phyloP scores from a whole-genome alignment of 2,329 filamentous ascomycete genomes.

The Verticillium isaacii region DNA sequence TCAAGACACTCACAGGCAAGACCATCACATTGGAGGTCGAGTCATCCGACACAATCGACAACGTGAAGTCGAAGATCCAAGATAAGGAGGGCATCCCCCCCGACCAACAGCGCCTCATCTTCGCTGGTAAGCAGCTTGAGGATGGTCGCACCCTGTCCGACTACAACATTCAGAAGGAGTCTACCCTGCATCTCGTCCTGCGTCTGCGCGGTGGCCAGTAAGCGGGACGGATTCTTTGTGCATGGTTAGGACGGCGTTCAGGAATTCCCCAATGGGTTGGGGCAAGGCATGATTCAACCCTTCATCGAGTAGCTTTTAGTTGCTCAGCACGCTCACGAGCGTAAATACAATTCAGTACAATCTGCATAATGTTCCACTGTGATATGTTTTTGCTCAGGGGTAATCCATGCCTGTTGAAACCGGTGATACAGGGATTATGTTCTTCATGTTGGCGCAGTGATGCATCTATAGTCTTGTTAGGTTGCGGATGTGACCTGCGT shows the following conservation, averaged over 20 bases:
- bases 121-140: too few relatives aligned
- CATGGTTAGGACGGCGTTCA: background rate
- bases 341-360: background rate
- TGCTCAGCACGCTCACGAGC: background rate
- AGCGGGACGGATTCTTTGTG: constrained; percentile 41
- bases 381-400: too few relatives aligned
- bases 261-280: background rate
- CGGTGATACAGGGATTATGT: too few relatives aligned
- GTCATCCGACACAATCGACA: too few relatives aligned
- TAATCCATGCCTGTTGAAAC: too few relatives aligned
- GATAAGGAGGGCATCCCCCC: too few relatives aligned
- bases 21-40: constrained; percentile 91
- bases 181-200: constrained; percentile 73
- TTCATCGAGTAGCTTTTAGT: background rate
- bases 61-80: too few relatives aligned
- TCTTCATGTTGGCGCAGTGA: too few relatives aligned
- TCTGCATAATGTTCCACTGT: too few relatives aligned
- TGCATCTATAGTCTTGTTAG: too few relatives aligned
- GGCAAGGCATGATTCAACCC: background rate
- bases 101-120: too few relatives aligned
- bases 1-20: constrained; percentile 84
- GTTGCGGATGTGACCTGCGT: too few relatives aligned
- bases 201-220: constrained; percentile 76
- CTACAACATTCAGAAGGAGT: constrained; percentile 86
- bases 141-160: constrained; percentile 51